phyloP scores from a whole-genome alignment of 495 filamentous ascomycete genomes.

The Penicillium odoratum region DNA sequence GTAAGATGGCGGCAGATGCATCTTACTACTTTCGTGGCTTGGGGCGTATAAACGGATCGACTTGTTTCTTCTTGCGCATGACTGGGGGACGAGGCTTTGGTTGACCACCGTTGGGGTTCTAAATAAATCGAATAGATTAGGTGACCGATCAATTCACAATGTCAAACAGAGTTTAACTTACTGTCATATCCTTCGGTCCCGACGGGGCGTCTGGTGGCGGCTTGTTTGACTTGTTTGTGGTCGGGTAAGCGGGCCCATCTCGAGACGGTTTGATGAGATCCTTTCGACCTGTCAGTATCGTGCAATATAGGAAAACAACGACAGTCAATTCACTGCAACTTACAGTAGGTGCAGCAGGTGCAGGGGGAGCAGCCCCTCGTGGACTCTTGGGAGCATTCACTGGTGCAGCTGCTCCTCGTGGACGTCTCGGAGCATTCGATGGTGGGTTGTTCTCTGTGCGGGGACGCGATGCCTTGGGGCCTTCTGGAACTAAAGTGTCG shows the following conservation, averaged over 20 bases:
- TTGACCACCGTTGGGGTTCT: slow-evolving; percentile 14
- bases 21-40: slow-evolving; percentile 33
- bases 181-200: background rate
- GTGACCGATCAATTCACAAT: background rate
- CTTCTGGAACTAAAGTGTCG: slow-evolving; percentile 30
- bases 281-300: slow-evolving; percentile 15
- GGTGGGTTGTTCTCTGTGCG: slow-evolving; percentile 26
- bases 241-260: slow-evolving; percentile 34
- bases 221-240: slow-evolving; percentile 14
- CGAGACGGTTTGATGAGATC: slow-evolving; percentile 43
- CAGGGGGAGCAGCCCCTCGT: background rate
- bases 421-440: slow-evolving; percentile 21
- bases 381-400: slow-evolving; percentile 22
- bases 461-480: slow-evolving; percentile 27
- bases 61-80: slow-evolving; percentile 49
- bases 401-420: slow-evolving; percentile 17
- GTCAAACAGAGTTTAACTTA: background rate
- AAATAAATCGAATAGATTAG: slow-evolving; percentile 14
- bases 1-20: background rate
- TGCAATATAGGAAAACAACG: background rate
- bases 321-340: slow-evolving; percentile 10
- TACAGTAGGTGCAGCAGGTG: slow-evolving; percentile 28
- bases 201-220: slow-evolving; percentile 1
- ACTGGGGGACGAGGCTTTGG: slow-evolving; percentile 33
- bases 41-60: slow-evolving; percentile 54